Evolutionary conservation across 441 rosid species (phyloP).

Genomic region (Bruguiera hainesii): DNA sequence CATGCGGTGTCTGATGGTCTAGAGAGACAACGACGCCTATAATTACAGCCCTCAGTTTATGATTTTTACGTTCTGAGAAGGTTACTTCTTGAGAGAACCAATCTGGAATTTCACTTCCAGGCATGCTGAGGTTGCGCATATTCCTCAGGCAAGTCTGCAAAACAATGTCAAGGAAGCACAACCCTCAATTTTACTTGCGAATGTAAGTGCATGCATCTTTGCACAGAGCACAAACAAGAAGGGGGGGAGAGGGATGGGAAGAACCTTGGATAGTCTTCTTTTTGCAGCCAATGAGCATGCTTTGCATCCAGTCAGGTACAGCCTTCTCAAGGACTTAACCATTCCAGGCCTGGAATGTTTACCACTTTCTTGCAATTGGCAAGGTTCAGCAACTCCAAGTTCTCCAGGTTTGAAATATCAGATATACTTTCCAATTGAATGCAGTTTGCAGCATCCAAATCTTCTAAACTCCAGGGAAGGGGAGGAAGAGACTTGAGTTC

Average conservation of each 20-base stretch:
- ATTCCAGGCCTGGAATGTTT: slow-evolving; percentile 54
- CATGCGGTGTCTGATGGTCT: slow-evolving; percentile 24
- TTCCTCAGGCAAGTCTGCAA: slow-evolving; percentile 44
- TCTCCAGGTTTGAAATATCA: slow-evolving; percentile 38
- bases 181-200: not conserved
- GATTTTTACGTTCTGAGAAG: slow-evolving; percentile 32
- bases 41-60: slow-evolving; percentile 36
- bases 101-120: slow-evolving; percentile 47
- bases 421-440: slow-evolving; percentile 35
- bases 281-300: slow-evolving; percentile 31
- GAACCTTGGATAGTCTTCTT: slow-evolving; percentile 58
- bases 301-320: slow-evolving; percentile 55
- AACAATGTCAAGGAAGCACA: not conserved
- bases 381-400: slow-evolving; percentile 39
- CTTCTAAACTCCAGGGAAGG: slow-evolving; percentile 46
- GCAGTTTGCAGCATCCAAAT: slow-evolving; percentile 43
- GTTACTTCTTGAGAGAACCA: slow-evolving; percentile 44
- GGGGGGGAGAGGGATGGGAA: not conserved
- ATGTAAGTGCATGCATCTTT: not conserved
- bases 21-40: slow-evolving; percentile 48
- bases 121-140: slow-evolving; percentile 41
- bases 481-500: slow-evolving; percentile 54
- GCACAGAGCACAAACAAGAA: not conserved
- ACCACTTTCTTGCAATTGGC: slow-evolving; percentile 48
- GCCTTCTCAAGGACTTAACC: slow-evolving; percentile 34